These are phyloP conservation scores for Fusarium euwallaceae DNA, from an alignment of 2,329 filamentous ascomycete genomes.

Conservation along the genomic window DNA sequence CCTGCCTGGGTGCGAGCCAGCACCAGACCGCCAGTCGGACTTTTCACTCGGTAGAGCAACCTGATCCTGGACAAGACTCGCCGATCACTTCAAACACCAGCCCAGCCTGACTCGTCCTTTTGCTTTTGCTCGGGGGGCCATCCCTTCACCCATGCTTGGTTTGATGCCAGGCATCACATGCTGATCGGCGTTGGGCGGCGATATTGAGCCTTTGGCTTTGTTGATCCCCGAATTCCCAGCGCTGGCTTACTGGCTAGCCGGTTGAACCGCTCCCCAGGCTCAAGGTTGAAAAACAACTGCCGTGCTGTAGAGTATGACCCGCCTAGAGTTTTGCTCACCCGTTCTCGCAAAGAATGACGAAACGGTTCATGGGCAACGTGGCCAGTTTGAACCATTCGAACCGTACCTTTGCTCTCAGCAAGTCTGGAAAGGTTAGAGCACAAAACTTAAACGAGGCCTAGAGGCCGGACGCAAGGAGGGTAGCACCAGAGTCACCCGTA, in stretches of 20 bases:
- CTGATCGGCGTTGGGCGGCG: conserved; percentile 28
- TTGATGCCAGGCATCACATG: conserved; percentile 21
- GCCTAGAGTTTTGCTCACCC: neutral
- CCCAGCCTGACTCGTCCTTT: conserved; percentile 18
- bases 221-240: conserved; percentile 27
- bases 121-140: conserved; percentile 3
- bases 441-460: conserved; percentile 28
- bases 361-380: conserved; percentile 14
- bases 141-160: conserved; percentile 5
- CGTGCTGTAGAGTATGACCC: conserved; percentile 6
- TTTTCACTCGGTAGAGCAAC: conserved; percentile 35
- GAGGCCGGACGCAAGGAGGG: conserved; percentile 22
- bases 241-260: conserved; percentile 8
- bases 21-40: conserved; percentile 39
- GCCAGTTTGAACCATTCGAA: neutral
- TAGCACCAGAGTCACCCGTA: conserved; percentile 21
- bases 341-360: neutral
- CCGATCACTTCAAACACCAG: conserved; percentile 6
- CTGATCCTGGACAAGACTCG: conserved; percentile 26
- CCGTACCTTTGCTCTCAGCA: neutral
- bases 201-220: conserved; percentile 21
- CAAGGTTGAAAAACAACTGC: conserved; percentile 25
- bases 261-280: neutral
- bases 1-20: conserved; percentile 27
- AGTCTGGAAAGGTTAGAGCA: conserved; percentile 33